These are phyloP conservation scores for Boletus sp. DNA, from an alignment of 1,284 basidiomycete genomes.

Conservation along the genomic window DNA sequence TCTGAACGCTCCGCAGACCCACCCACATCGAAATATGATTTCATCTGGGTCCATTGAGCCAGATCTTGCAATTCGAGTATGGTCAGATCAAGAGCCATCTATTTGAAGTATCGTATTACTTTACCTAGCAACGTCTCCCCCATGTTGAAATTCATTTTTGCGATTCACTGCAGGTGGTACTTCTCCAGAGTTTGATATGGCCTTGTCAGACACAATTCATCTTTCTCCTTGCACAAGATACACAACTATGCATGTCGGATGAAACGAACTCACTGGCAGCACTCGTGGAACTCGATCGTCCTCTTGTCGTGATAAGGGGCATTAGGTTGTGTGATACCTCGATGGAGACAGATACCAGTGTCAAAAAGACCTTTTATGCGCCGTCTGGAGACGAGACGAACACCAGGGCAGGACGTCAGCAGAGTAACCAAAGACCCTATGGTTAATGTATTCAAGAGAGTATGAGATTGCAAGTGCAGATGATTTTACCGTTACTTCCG, in stretches of 20 bases:
- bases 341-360: not conserved
- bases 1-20: conserved; percentile 54
- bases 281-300: too few species aligned
- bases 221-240: too few species aligned
- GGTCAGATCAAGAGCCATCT: conserved; percentile 58
- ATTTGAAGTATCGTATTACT: conserved; percentile 21
- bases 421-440: not conserved
- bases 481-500: not conserved
- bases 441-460: not conserved
- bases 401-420: not conserved
- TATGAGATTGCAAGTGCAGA: not conserved
- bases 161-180: too few species aligned
- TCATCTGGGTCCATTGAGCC: conserved; percentile 83
- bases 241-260: too few species aligned
- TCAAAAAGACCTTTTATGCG: conserved; percentile 9
- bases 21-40: conserved; percentile 82
- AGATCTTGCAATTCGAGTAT: conserved; percentile 78
- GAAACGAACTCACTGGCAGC: too few species aligned
- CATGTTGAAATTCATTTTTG: too few species aligned
- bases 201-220: too few species aligned
- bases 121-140: too few species aligned
- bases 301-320: too few species aligned
- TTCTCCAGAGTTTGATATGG: too few species aligned
- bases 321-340: not conserved
- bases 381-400: not conserved